phyloP scores from a whole-genome alignment of 176 grass and related monocot species.

The Triticum monococcum region DNA sequence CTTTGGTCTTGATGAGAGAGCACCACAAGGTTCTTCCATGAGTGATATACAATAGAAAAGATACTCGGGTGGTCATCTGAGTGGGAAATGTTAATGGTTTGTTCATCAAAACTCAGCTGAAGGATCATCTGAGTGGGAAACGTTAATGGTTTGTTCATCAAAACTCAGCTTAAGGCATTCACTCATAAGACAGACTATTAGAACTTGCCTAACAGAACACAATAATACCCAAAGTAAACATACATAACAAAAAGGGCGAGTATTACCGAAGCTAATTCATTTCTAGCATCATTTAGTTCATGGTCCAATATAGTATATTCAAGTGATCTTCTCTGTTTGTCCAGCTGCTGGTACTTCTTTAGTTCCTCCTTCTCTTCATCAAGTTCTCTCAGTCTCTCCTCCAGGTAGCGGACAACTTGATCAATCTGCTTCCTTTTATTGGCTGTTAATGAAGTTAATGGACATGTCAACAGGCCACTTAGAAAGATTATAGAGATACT shows the following conservation, averaged over 20 bases:
- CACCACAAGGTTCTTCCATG: slow-evolving; percentile 1
- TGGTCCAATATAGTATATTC: slow-evolving; percentile 95
- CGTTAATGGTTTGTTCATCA: slow-evolving; percentile 16
- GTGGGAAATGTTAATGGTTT: slow-evolving; percentile 14
- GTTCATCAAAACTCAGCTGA: neutral
- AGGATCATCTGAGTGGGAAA: neutral
- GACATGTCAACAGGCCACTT: neutral
- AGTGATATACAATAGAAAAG: neutral
- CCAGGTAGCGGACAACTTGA: slow-evolving; percentile 90
- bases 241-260: neutral
- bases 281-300: slow-evolving; percentile 89
- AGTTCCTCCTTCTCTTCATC: slow-evolving; percentile 99
- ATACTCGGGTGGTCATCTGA: neutral
- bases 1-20: neutral
- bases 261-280: slow-evolving; percentile 69
- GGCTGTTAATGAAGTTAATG: slow-evolving; percentile 40
- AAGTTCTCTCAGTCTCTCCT: slow-evolving; percentile 85
- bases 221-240: neutral
- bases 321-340: slow-evolving; percentile 92
- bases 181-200: neutral
- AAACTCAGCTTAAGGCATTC: neutral
- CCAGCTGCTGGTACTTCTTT: slow-evolving; percentile 91
- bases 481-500: neutral
- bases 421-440: slow-evolving; percentile 99
- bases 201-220: neutral